Evolutionary conservation across 2,329 filamentous ascomycete species (phyloP), one percentile per base, ranked within the genome.

Genomic region (Hymenotorrendiella dingleyae): DNA sequence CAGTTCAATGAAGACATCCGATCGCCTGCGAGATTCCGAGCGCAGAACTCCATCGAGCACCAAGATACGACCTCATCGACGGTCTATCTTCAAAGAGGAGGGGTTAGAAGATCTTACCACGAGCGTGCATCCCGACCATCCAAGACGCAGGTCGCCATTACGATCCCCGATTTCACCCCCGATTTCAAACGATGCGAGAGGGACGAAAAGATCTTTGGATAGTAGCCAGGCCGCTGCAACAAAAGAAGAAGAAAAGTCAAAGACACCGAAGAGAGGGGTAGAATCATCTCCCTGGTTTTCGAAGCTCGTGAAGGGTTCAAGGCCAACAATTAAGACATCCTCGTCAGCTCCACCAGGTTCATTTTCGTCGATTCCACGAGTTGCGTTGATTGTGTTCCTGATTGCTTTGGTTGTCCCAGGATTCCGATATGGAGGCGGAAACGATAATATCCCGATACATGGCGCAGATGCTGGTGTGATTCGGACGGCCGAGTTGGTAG

Each of bases 351-450:
- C 70, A 11, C 65, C 70, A 36, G 59, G 65, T 17, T 56, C 65
- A 17, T 59, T 68, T 30, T 57, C 65, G 2, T 64, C 67, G 11
- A 42, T 74, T 5, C 65, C 70, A 24, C 65, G 68, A 39, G 55
- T 73, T 47, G 65, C 71, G 14, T 64, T 74, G 61, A 62, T 75
- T 47, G 70, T 64, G 10, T 50, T 76, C 38, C 59, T 76, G 46
- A 68, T 77, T 41, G 71, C 71, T 24, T 57, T 76, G 38, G 60
- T 76, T 37, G 56, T 76, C 27, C 72, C 74, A 5, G 63, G 66
- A 4, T 71, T 67, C 53, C 63, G 66, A 23, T 54, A 55, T 41
- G 43, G 30, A 51, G 65, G 61, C 45, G 68, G 67, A 10, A 58
- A 66, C 64, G 26, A 62, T n/a, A 64, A 63, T 26, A 53, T 67